Evolutionary conservation across 2,329 filamentous ascomycete species (phyloP).

Genomic region (Apiospora aurea): DNA sequence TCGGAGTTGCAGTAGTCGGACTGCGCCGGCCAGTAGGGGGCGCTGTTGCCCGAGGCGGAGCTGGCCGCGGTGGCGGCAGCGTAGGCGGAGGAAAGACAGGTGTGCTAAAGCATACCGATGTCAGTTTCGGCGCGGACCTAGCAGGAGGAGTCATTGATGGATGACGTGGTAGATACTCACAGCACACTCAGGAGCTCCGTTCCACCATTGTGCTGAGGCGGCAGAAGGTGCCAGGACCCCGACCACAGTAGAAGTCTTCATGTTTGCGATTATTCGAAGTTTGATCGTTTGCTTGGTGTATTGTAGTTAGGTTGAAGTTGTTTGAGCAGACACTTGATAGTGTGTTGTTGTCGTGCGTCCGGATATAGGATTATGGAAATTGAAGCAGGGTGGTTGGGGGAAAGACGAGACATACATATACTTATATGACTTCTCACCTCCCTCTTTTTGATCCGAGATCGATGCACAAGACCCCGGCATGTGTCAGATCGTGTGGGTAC

Average conservation of each 20-base stretch:
- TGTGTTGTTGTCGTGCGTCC: slow-evolving; percentile 1
- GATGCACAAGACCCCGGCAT: slow-evolving; percentile 22
- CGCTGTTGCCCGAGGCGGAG: slow-evolving; percentile 38
- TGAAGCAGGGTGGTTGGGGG: neutral
- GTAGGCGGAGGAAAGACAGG: slow-evolving; percentile 50
- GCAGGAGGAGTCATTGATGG: neutral
- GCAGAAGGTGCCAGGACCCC: slow-evolving; percentile 39
- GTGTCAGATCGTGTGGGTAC: slow-evolving; percentile 23
- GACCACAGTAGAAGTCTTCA: slow-evolving; percentile 42
- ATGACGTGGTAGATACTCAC: slow-evolving; percentile 40
- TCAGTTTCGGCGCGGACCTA: neutral
- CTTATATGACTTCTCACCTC: slow-evolving; percentile 33
- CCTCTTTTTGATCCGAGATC: slow-evolving; percentile 16
- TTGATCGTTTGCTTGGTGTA: neutral
- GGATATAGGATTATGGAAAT: neutral
- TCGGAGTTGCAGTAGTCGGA: slow-evolving; percentile 41
- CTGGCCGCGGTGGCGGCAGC: slow-evolving; percentile 37
- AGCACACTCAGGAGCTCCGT: slow-evolving; percentile 50
- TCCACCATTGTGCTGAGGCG: slow-evolving; percentile 46
- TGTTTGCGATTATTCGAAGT: slow-evolving; percentile 30
- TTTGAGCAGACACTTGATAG: neutral
- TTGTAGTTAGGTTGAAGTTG: neutral
- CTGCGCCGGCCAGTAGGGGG: slow-evolving; percentile 40
- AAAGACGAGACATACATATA: slow-evolving; percentile 29
- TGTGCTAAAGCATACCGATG: slow-evolving; percentile 41